Percentiles rank a stretch among this genome's conserved stretches.
Evolutionary conservation across 352 stramenopile species (phyloP).

Genomic region (Phytophthora niederhauseri): DNA sequence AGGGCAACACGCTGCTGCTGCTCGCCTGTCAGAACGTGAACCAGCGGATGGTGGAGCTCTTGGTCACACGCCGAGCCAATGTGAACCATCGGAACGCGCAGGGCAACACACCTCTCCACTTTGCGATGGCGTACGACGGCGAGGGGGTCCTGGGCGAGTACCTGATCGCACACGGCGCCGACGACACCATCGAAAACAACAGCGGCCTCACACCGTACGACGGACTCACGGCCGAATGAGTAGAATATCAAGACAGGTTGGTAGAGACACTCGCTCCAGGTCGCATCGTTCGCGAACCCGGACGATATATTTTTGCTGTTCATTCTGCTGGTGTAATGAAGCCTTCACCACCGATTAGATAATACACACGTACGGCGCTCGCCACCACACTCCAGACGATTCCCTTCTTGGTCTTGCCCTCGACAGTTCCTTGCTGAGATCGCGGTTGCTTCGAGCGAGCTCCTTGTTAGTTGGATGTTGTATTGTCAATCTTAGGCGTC

Average conservation of each 20-base stretch:
- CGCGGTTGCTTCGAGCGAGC: conserved; percentile 8
- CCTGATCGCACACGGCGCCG: conserved; percentile 92
- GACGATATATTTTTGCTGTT: conserved; percentile 35
- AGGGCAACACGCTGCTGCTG: conserved; percentile 93
- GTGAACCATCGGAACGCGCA: conserved; percentile 93
- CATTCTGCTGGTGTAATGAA: conserved; percentile 27
- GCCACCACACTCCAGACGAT: conserved; percentile 1
- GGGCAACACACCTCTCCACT: conserved; percentile 95
- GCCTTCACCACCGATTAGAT: conserved; percentile 38
- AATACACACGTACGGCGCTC: conserved; percentile 38
- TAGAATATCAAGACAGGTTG: conserved; percentile 13
- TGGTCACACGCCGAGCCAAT: conserved; percentile 85
- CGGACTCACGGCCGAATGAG: conserved; percentile 72
- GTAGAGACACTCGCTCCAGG: conserved; percentile 29
- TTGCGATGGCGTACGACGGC: conserved; percentile 93
- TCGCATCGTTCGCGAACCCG: conserved; percentile 21
- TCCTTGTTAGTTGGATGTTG: conserved; percentile 31
- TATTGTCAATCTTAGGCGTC: conserved; percentile 45
- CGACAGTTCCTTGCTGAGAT: conserved; percentile 15
- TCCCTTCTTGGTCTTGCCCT: neutral
- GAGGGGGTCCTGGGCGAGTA: conserved; percentile 92
- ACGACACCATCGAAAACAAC: conserved; percentile 95
- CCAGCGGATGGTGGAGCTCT: conserved; percentile 87
- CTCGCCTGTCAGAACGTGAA: conserved; percentile 93
- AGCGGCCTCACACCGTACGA: conserved; percentile 95